Evolutionary conservation across 2,329 filamentous ascomycete genomes (phyloP).

Genomic region (Fusarium armeniacum): DNA sequence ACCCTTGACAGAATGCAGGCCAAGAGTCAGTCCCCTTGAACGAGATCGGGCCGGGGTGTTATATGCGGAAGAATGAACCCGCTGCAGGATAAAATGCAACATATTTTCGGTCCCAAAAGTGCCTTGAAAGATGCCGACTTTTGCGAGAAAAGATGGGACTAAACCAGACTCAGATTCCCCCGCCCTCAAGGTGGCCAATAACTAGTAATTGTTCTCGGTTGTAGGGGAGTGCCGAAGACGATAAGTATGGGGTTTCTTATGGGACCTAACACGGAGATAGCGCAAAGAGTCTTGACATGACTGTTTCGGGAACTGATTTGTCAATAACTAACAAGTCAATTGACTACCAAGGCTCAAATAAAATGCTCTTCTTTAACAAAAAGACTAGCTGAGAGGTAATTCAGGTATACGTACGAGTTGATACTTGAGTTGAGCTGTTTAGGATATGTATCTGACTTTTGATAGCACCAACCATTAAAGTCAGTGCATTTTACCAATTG

Average conservation of each 20-base stretch:
- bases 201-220: conserved; percentile 29
- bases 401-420: not conserved
- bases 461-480: not conserved
- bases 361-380: not conserved
- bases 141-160: conserved; percentile 13
- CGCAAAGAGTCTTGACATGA: not conserved
- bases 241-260: conserved; percentile 23
- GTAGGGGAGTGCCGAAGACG: conserved; percentile 36
- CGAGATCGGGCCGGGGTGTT: conserved; percentile 1
- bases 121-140: conserved; percentile 20
- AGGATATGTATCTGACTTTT: not conserved
- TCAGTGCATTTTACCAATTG: not conserved
- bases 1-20: conserved; percentile 8
- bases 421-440: not conserved
- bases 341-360: not conserved
- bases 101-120: not conserved
- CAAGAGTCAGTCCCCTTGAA: conserved; percentile 16
- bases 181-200: conserved; percentile 35
- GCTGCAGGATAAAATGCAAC: conserved; percentile 11
- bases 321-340: not conserved
- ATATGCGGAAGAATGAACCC: conserved; percentile 40
- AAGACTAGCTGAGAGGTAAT: not conserved
- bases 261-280: conserved; percentile 31
- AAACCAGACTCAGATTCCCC: conserved; percentile 7
- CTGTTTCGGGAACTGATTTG: conserved; percentile 8